Percentiles rank a stretch among this genome's conserved stretches.
Evolutionary conservation across 306 rosid genomes (phyloP).

Genomic region (Elaeagnus macrophylla): DNA sequence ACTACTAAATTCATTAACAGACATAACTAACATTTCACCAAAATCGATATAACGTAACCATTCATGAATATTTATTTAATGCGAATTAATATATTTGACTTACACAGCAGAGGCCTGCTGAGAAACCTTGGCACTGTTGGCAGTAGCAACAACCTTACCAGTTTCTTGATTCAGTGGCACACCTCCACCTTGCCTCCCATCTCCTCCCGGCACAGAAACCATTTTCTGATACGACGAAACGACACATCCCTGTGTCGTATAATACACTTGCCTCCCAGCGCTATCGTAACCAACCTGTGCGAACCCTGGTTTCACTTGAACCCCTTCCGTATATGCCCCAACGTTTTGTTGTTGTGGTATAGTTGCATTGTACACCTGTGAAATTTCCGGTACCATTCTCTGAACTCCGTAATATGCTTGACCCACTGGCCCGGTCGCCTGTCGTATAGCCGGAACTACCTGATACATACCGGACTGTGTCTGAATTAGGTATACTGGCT

Average conservation of each 20-base stretch:
- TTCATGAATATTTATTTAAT: no score
- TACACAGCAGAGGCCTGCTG: conserved; percentile 26
- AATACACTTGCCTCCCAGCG: conserved; percentile 41
- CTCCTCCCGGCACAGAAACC: conserved; percentile 23
- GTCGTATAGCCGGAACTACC: conserved; percentile 33
- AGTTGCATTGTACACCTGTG: conserved; percentile 29
- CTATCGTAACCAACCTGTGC: conserved; percentile 40
- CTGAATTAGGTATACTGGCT: conserved; percentile 51
- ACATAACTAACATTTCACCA: no score
- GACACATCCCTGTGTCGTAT: conserved; percentile 25
- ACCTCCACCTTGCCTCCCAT: conserved; percentile 17
- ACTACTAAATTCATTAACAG: no score
- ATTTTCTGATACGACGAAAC: conserved; percentile 28
- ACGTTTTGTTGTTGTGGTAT: conserved; percentile 24
- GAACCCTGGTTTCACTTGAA: conserved; percentile 35
- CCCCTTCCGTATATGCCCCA: conserved; percentile 28
- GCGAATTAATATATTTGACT: conserved; percentile 1
- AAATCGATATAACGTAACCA: no score
- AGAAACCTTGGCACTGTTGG: conserved; percentile 12
- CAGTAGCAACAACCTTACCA: conserved; percentile 25
- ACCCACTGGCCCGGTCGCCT: conserved; percentile 39
- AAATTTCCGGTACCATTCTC: conserved; percentile 29
- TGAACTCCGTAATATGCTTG: conserved; percentile 50
- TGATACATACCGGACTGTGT: conserved; percentile 54
- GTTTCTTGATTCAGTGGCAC: conserved; percentile 27